A percentile compares a stretch with the other conserved stretches of the same genome.
These are phyloP conservation scores for Fusarium bulbicola DNA, from an alignment of 2,329 filamentous ascomycete genomes.

Conservation along the genomic window DNA sequence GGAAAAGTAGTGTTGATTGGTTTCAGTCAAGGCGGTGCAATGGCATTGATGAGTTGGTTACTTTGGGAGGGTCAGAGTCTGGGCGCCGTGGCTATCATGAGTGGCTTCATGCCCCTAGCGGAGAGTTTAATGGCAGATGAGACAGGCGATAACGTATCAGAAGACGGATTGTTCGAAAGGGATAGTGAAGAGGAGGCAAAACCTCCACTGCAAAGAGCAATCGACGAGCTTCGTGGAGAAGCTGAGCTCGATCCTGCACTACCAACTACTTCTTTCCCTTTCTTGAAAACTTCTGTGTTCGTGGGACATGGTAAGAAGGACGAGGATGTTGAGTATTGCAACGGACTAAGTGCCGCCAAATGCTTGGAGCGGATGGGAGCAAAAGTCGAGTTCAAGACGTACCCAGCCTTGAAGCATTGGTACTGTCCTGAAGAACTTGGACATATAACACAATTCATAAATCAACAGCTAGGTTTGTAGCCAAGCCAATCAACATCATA, in stretches of 20 bases:
- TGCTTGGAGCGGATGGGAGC: conserved; percentile 49
- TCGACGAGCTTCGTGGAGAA: conserved; percentile 43
- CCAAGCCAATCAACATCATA: neutral
- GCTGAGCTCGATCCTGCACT: conserved; percentile 34
- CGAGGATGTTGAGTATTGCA: conserved; percentile 49
- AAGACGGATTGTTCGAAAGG: conserved; percentile 36
- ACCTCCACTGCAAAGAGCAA: conserved; percentile 28
- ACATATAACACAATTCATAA: conserved; percentile 49
- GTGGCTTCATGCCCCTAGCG: conserved; percentile 57
- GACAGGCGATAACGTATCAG: neutral
- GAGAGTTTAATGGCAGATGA: conserved; percentile 39
- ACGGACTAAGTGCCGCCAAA: conserved; percentile 48
- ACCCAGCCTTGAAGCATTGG: conserved; percentile 56
- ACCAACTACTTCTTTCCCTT: conserved; percentile 2
- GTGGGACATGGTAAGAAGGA: conserved; percentile 57
- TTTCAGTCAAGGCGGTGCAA: conserved; percentile 64
- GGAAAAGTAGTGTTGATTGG: conserved; percentile 58
- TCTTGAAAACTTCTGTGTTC: conserved; percentile 52
- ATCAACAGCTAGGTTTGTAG: neutral
- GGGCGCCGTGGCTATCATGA: conserved; percentile 54
- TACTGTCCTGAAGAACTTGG: conserved; percentile 53
- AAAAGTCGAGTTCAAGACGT: conserved; percentile 49
- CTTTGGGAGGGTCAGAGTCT: conserved; percentile 54
- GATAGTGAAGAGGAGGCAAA: neutral
- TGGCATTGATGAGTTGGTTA: conserved; percentile 53